phyloP scores from a whole-genome alignment of 768 basidiomycete genomes.

The Tremella yokohamensis region DNA sequence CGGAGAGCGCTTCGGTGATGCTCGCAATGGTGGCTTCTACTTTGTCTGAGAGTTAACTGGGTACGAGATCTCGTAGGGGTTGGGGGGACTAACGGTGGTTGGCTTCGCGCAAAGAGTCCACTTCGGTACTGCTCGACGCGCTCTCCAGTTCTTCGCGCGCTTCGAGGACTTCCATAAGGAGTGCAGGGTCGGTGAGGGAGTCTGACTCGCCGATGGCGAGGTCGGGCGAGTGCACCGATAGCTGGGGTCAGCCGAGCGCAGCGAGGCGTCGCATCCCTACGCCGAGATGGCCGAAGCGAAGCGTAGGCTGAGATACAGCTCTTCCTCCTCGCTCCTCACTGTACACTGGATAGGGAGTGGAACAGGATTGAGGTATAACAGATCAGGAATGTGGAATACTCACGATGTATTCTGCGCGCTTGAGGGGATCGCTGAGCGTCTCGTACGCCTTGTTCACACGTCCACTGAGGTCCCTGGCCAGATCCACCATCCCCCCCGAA shows the following conservation, averaged over 20 bases:
- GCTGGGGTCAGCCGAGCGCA: constrained; percentile 1
- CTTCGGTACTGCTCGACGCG: constrained; percentile 56
- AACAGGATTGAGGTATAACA: too few relatives aligned
- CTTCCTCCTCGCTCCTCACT: too few relatives aligned
- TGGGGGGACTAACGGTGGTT: constrained; percentile 60
- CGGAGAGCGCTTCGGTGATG: constrained; percentile 58
- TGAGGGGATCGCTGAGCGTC: constrained; percentile 66
- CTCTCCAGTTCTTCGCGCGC: constrained; percentile 71
- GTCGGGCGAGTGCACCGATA: constrained; percentile 59
- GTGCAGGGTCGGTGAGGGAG: constrained; percentile 64
- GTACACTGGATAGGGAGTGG: too few relatives aligned
- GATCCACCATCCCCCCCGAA: constrained; percentile 22
- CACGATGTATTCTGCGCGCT: constrained; percentile 73
- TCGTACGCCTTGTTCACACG: constrained; percentile 79
- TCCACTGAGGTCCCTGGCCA: constrained; percentile 68
- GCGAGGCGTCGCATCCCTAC: neutral
- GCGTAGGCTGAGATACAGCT: too few relatives aligned
- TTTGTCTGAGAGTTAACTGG: constrained; percentile 54
- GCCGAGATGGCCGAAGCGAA: too few relatives aligned
- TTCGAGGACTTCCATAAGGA: constrained; percentile 76
- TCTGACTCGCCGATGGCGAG: constrained; percentile 65
- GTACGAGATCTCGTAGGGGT: neutral
- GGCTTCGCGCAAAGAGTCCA: constrained; percentile 57
- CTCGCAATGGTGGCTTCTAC: constrained; percentile 55
- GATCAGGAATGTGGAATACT: constrained; percentile 10